phyloP scores from a whole-genome alignment of 1,139 yeast genomes.

The Ogataea hybrid region DNA sequence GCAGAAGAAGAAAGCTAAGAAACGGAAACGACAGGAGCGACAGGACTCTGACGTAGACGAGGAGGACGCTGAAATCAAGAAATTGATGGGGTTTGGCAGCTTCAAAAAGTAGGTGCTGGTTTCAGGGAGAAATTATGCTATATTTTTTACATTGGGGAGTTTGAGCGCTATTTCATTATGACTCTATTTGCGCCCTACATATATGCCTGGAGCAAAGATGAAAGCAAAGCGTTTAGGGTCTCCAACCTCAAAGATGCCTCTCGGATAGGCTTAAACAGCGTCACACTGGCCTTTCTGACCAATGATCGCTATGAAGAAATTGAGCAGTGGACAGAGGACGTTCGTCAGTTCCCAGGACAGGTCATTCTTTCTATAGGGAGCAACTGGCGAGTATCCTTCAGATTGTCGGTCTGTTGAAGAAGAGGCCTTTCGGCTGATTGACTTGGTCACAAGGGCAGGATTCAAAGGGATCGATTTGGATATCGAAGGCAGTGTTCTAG shows the following conservation, averaged over 20 bases:
- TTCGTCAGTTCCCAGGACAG: slow-evolving; percentile 19
- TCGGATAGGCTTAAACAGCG: slow-evolving; percentile 11
- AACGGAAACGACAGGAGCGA: slow-evolving; percentile 27
- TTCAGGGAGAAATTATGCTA: too few relatives aligned
- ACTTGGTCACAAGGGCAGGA: slow-evolving; percentile 14
- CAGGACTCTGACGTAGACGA: slow-evolving; percentile 16
- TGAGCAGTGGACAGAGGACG: slow-evolving; percentile 19
- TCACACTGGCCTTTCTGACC: slow-evolving; percentile 28
- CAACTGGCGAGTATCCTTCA: slow-evolving; percentile 26
- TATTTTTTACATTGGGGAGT: slow-evolving; percentile 15
- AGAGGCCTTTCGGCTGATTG: slow-evolving; percentile 16
- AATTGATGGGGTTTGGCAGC: slow-evolving; percentile 53
- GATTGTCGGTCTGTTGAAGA: slow-evolving; percentile 6
- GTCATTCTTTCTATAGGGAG: slow-evolving; percentile 31
- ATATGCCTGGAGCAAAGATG: slow-evolving; percentile 24
- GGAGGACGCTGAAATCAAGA: slow-evolving; percentile 18
- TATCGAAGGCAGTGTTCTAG: slow-evolving; percentile 26
- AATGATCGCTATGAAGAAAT: slow-evolving; percentile 26
- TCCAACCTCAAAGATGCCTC: slow-evolving; percentile 17
- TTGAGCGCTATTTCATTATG: slow-evolving; percentile 14
- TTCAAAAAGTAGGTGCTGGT: slow-evolving; percentile 33
- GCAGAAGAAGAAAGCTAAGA: slow-evolving; percentile 33
- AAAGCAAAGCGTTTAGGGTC: slow-evolving; percentile 13
- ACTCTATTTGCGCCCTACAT: slow-evolving; percentile 26
- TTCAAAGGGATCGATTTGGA: slow-evolving; percentile 28